Evolutionary conservation across 129 eudicot genomes (phyloP), one percentile per base, ranked within the genome.

Genomic region (Pseudognaphalium luteoalbum): DNA sequence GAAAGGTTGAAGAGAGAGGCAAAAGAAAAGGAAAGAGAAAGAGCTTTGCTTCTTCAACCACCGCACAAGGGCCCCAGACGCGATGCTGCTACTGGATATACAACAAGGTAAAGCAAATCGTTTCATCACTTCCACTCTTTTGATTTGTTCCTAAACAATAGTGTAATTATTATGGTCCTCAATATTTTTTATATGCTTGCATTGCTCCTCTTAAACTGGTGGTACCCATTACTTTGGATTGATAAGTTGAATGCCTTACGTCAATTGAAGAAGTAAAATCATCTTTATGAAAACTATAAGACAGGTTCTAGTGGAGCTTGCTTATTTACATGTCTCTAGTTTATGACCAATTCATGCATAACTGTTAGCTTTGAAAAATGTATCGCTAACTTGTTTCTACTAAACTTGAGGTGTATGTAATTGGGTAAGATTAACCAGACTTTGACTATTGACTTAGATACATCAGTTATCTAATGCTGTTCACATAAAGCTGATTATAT

Each of bases 1-100:
- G 99, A 94, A 84, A 81, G 99, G 85, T 80, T 94, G 87, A 89
- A 86, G 84, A 87, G 99, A 34, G 99, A 94, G 83, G 87, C 78
- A 41, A 83, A 68, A 37, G 99, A 94, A 76, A 94, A 86, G 78
- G 97, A 89, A 72, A 86, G 99, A 72, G 90, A 80, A 72, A 79
- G 87, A 63, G 96, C 89, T 21, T 83, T 94, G 89, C 30, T 90
- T 16, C 62, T 56, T 8, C 21, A 19, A 33, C 56, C 47, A 61
- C 77, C 66, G 74, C 84, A 82, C 77, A 56, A 77, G 1, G 71
- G 78, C 12, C 76, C 74, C 9, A 65, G 83, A 62, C 9, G 68
- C 10, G 68, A 3, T n/a, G 28, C 7, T 3, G 68, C 39, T 4
- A 16, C 20, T 3, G 83, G 89, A 10, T 83, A 82, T 84, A 71